Percentiles rank a stretch among this genome's conserved stretches.
These are phyloP conservation scores for Neonectria punicea DNA, from an alignment of 2,329 filamentous ascomycete genomes.

Conservation along the genomic window DNA sequence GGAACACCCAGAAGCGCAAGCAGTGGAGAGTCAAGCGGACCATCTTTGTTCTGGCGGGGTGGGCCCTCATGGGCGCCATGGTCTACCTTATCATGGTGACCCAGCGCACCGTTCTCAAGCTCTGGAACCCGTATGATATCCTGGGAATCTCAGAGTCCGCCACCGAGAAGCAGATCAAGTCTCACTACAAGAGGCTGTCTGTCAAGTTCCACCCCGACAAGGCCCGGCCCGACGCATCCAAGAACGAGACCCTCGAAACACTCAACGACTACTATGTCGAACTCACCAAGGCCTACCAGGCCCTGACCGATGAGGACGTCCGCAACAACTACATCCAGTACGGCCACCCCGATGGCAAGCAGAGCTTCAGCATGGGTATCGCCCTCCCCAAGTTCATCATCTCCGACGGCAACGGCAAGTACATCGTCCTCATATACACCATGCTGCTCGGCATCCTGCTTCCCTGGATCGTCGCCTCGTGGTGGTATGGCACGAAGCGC, in stretches of 20 bases:
- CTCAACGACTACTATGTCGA: conserved; percentile 93
- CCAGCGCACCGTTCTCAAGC: conserved; percentile 74
- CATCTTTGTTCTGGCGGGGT: conserved; percentile 79
- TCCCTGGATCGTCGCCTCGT: conserved; percentile 92
- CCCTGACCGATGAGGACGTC: conserved; percentile 95
- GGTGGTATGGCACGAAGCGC: conserved; percentile 98
- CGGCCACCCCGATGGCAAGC: conserved; percentile 97
- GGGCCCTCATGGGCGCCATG: conserved; percentile 89
- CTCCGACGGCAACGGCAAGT: conserved; percentile 94
- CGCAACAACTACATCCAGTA: conserved; percentile 97
- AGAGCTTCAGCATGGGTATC: conserved; percentile 97
- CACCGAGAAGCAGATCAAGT: conserved; percentile 91
- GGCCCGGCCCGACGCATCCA: conserved; percentile 80
- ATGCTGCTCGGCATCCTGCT: conserved; percentile 87
- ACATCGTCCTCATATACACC: conserved; percentile 90
- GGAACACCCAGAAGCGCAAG: conserved; percentile 87
- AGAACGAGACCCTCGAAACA: conserved; percentile 87
- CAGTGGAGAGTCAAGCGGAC: conserved; percentile 89
- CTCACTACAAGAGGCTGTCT: conserved; percentile 87
- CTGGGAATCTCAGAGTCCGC: conserved; percentile 86
- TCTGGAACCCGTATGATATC: conserved; percentile 98
- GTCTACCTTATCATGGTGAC: conserved; percentile 88
- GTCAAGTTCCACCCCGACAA: conserved; percentile 95
- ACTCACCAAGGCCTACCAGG: conserved; percentile 97
- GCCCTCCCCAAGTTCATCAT: conserved; percentile 93